These are phyloP conservation scores for Clonostachys rosea DNA, from an alignment of 2,329 filamentous ascomycete species.

Conservation along the genomic window DNA sequence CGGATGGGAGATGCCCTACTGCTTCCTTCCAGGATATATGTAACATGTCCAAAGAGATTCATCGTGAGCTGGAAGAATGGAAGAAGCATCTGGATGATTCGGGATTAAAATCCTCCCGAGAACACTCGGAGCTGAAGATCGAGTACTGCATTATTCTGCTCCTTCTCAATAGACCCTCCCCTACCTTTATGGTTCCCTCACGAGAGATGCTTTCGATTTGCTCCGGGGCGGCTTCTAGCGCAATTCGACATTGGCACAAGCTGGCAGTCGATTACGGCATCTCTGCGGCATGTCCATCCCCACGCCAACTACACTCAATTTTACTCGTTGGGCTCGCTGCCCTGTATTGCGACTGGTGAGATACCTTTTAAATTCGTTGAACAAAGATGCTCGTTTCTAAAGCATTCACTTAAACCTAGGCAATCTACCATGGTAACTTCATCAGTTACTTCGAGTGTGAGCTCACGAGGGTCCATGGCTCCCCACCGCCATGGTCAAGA, in stretches of 20 bases:
- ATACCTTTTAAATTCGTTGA: too few relatives aligned
- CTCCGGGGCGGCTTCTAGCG: slow-evolving; percentile 11
- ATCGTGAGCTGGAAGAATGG: slow-evolving; percentile 10
- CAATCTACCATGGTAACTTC: too few relatives aligned
- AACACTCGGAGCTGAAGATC: slow-evolving; percentile 14
- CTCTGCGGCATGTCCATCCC: slow-evolving; percentile 9
- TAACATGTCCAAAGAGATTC: slow-evolving; percentile 7
- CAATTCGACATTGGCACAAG: slow-evolving; percentile 10
- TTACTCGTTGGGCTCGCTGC: slow-evolving; percentile 12
- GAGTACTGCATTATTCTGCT: slow-evolving; percentile 13
- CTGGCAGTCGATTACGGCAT: slow-evolving; percentile 8
- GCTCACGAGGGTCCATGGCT: too few relatives aligned
- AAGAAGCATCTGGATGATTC: slow-evolving; percentile 7
- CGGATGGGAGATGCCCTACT: slow-evolving; percentile 9
- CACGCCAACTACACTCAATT: slow-evolving; percentile 10
- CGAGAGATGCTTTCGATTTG: slow-evolving; percentile 10
- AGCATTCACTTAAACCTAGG: too few relatives aligned
- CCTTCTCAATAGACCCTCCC: slow-evolving; percentile 11
- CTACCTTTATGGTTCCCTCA: slow-evolving; percentile 16
- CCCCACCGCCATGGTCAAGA: too few relatives aligned
- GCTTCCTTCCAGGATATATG: slow-evolving; percentile 14
- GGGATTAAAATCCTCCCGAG: slow-evolving; percentile 10
- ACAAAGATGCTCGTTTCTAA: too few relatives aligned
- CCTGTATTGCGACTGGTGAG: slow-evolving; percentile 15
- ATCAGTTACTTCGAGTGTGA: too few relatives aligned